Base-by-base conservation (phyloP, 176 grass and related monocot genomes). In the Triticum dicoccoides region DNA sequence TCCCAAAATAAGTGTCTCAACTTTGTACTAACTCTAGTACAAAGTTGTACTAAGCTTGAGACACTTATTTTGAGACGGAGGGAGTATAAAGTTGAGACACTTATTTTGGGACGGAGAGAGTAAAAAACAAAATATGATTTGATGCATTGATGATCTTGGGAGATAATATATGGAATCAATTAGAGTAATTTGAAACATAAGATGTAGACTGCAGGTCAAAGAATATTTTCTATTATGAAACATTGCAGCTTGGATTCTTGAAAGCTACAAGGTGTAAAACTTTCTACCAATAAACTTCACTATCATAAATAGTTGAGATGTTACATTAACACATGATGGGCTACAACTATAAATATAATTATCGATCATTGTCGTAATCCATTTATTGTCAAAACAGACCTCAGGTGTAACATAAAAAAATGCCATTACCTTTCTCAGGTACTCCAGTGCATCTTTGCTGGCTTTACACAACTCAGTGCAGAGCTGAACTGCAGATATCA, bases 401-500 rank as follows among this genome's bases (percentile, higher is more conserved):
- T 72, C 9, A 73, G 29, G 38, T n/a, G n/a, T 72, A 71, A 70
- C 5, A 58, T 20, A 21, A 63, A 77, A 49, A 34, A 42, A 80
- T 15, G 39, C 0, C n/a, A 30, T 77, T 85, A 98, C 95, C 95
- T 93, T 93, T 67, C 95, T 89, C 59, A 98, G 74, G 81, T 92
- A 90, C 11, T 90, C 91, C 34, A 87, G 65, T 79, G 95, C 89
- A 69, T 98, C 95, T 77, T 73, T 95, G 86, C 89, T 98, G 44
- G 89, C 93, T 88, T 95, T 95, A 84, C 95, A 95, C 75, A 98
- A 88, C 85, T 98, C 95, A 9, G 77, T 89, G 77, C 96, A 92
- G 41, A 98, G 91, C 81, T 98, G 96, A 90, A 95, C 90, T 76
- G 87, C 88, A 88, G 96, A 90, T 92, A 98, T 89, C 77, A 98